phyloP scores from a whole-genome alignment of 768 basidiomycete genomes.

The Kwoniella sp. region DNA sequence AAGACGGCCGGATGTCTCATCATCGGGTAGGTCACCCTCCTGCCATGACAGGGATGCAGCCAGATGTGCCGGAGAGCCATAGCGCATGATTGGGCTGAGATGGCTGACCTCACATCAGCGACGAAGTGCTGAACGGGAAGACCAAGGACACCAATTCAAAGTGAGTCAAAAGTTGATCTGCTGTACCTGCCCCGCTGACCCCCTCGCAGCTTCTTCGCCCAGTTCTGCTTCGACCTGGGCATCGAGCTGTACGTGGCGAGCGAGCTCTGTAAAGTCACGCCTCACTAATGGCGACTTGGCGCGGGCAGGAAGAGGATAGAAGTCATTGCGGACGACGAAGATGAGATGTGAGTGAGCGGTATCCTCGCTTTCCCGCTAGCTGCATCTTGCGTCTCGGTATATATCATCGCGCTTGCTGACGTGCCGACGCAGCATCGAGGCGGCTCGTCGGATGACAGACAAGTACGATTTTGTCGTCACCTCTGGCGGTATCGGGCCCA shows the following conservation, averaged over 20 bases:
- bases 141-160: constrained; percentile 55
- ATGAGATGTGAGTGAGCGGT: constrained; percentile 65
- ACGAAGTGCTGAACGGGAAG: constrained; percentile 90
- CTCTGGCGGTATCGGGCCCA: constrained; percentile 85
- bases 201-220: constrained; percentile 67
- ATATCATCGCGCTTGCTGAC: background rate
- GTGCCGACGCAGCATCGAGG: constrained; percentile 62
- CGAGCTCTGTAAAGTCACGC: background rate
- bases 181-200: background rate
- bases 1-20: constrained; percentile 52
- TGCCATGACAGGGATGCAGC: too few species aligned
- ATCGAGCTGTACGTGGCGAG: constrained; percentile 50
- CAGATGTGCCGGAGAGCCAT: too few species aligned
- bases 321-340: constrained; percentile 84
- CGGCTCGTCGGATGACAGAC: constrained; percentile 71
- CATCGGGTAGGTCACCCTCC: constrained; percentile 50
- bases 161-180: constrained; percentile 12
- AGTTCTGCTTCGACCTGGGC: constrained; percentile 79
- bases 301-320: constrained; percentile 71
- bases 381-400: background rate
- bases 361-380: background rate
- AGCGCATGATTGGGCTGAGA: background rate
- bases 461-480: constrained; percentile 88
- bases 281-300: background rate
- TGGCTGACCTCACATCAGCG: constrained; percentile 53